A percentile compares a stretch with the other conserved stretches of the same genome.
Evolutionary conservation across 192 early-diverging fungal species (phyloP).

Genomic region (Coemansia sp.): DNA sequence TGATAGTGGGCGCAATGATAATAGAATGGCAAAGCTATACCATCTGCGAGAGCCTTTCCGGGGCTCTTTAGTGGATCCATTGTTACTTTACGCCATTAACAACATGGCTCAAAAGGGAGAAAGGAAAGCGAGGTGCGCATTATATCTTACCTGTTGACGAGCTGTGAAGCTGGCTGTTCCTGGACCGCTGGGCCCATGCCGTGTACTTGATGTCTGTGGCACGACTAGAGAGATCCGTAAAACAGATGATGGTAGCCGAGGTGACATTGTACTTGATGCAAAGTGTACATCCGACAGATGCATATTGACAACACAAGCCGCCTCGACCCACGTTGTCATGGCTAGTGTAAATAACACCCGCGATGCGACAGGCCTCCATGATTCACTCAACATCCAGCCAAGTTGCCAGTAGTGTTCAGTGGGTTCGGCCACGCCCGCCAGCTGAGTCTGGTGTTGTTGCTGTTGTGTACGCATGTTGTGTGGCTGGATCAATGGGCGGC

Average conservation of each 20-base stretch:
- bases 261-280: slow-evolving; percentile 48
- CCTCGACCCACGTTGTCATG: slow-evolving; percentile 45
- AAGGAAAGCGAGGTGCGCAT: slow-evolving; percentile 2
- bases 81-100: neutral
- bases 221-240: slow-evolving; percentile 32
- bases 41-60: neutral
- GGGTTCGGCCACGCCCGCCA: slow-evolving; percentile 24
- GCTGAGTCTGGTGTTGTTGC: slow-evolving; percentile 4
- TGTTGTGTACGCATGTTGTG: slow-evolving; percentile 7
- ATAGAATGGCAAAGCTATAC: neutral
- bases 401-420: slow-evolving; percentile 50
- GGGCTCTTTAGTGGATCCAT: neutral
- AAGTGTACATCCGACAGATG: slow-evolving; percentile 41
- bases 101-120: neutral
- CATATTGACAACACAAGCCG: slow-evolving; percentile 22
- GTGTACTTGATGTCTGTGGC: slow-evolving; percentile 2
- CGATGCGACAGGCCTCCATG: slow-evolving; percentile 28
- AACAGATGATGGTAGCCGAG: slow-evolving; percentile 43
- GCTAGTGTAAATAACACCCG: slow-evolving; percentile 42
- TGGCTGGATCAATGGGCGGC: neutral
- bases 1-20: neutral
- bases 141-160: slow-evolving; percentile 43
- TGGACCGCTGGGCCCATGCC: neutral
- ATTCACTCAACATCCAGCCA: slow-evolving; percentile 22
- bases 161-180: slow-evolving; percentile 3